A percentile compares a stretch with the other conserved stretches of the same genome.
These are phyloP conservation scores for Helianthus tuberosus DNA, from an alignment of 129 eudicot species.

Conservation along the genomic window DNA sequence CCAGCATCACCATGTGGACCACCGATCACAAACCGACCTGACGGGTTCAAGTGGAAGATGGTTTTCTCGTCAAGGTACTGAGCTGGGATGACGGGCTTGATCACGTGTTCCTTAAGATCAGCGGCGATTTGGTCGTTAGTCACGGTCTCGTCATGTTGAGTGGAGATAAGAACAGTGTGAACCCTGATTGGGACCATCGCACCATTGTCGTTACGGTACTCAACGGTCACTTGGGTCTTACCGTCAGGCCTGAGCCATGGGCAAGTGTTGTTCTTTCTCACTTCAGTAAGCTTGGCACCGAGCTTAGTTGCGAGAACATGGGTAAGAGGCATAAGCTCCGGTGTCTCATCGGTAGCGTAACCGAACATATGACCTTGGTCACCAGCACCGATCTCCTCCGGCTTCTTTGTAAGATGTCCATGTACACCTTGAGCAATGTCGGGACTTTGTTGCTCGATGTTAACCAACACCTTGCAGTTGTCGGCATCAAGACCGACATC, in stretches of 20 bases:
- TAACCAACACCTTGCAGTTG: constrained; percentile 60
- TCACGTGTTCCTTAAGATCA: constrained; percentile 56
- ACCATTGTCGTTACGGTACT: constrained; percentile 53
- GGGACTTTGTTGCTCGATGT: constrained; percentile 20
- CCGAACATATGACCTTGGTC: constrained; percentile 29
- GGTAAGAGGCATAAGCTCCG: constrained; percentile 53
- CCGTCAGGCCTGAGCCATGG: constrained; percentile 54
- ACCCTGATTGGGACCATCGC: constrained; percentile 64
- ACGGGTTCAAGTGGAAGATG: constrained; percentile 15
- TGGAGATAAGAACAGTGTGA: constrained; percentile 61
- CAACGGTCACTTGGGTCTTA: constrained; percentile 58
- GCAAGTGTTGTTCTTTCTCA: constrained; percentile 36
- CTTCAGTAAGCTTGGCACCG: constrained; percentile 45
- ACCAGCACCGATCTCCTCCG: constrained; percentile 63
- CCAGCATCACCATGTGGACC: constrained; percentile 60
- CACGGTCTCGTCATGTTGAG: constrained; percentile 59
- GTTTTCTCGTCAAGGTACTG: constrained; percentile 31
- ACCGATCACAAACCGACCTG: constrained; percentile 27
- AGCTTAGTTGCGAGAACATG: constrained; percentile 58
- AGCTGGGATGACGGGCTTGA: constrained; percentile 39
- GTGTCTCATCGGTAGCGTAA: constrained; percentile 15
- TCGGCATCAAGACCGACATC: constrained; percentile 65
- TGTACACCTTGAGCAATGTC: constrained; percentile 13
- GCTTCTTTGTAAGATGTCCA: constrained; percentile 42
- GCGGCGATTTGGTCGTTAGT: constrained; percentile 54